A percentile compares a stretch with the other conserved stretches of the same genome.
Evolutionary conservation across 1,284 basidiomycete genomes (phyloP).

Genomic region (Pseudozyma sp.): DNA sequence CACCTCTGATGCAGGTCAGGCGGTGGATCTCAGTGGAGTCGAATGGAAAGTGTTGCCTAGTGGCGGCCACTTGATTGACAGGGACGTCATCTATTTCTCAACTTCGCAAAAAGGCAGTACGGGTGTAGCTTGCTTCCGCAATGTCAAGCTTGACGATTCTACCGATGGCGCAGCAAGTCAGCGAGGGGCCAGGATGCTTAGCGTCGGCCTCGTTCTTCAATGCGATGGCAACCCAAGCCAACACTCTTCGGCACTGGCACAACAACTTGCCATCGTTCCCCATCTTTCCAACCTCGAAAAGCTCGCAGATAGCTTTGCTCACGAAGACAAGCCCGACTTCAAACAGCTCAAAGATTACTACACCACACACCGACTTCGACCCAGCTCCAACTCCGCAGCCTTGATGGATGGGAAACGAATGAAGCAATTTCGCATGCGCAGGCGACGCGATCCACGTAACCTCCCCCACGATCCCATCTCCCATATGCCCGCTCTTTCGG

Average conservation of each 20-base stretch:
- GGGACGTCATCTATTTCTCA: conserved; percentile 54
- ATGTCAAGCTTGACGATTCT: conserved; percentile 32
- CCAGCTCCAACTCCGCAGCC: background rate
- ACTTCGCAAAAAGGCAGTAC: conserved; percentile 21
- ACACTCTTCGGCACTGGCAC: conserved; percentile 27
- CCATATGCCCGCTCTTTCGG: conserved; percentile 54
- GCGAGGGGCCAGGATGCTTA: conserved; percentile 57
- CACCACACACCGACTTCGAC: conserved; percentile 17
- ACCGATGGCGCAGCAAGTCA: conserved; percentile 23
- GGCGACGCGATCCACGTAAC: conserved; percentile 38
- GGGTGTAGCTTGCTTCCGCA: conserved; percentile 55
- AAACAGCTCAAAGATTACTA: conserved; percentile 28
- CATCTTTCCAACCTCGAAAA: conserved; percentile 44
- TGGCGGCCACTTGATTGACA: conserved; percentile 52
- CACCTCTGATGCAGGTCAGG: background rate
- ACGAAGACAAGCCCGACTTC: conserved; percentile 16
- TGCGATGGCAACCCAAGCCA: conserved; percentile 23
- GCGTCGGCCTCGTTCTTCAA: conserved; percentile 42
- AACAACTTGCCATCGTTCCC: conserved; percentile 46
- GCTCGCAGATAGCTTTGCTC: conserved; percentile 38
- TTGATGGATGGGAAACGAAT: conserved; percentile 31
- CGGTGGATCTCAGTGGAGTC: conserved; percentile 32
- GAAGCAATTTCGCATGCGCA: conserved; percentile 44
- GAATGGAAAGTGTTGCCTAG: conserved; percentile 63
- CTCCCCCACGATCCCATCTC: conserved; percentile 44